These are phyloP conservation scores for Pythium plurisporium DNA, from an alignment of 352 stramenopile genomes.

Conservation along the genomic window DNA sequence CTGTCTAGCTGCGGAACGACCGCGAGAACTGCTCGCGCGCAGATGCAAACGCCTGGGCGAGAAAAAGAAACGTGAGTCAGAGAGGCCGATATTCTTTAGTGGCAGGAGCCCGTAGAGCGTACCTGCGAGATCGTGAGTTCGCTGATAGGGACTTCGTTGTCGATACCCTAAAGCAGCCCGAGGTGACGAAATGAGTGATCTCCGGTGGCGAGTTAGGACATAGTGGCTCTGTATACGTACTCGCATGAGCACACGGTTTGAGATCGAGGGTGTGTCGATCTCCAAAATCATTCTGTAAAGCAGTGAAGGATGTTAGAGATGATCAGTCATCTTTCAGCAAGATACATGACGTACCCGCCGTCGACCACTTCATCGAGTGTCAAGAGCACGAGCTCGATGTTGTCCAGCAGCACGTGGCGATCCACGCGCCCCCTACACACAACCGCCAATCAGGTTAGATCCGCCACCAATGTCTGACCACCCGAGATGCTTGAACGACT, in stretches of 20 bases:
- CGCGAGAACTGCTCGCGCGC: slow-evolving; percentile 85
- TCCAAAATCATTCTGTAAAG: slow-evolving; percentile 79
- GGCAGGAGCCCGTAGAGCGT: not conserved
- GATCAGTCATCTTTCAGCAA: no score
- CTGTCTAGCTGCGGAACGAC: slow-evolving; percentile 77
- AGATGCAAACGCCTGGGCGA: slow-evolving; percentile 76
- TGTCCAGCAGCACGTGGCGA: slow-evolving; percentile 86
- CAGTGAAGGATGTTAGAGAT: no score
- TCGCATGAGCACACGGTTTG: slow-evolving; percentile 89
- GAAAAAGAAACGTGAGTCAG: not conserved
- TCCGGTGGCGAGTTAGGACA: no score
- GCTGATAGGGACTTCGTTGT: slow-evolving; percentile 83
- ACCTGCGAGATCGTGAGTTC: slow-evolving; percentile 87
- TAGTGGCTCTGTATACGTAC: no score
- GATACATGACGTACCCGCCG: slow-evolving; percentile 49
- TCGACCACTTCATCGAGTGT: slow-evolving; percentile 90
- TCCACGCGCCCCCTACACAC: slow-evolving; percentile 73
- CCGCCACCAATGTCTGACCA: no score
- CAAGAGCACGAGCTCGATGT: slow-evolving; percentile 88
- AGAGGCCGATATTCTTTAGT: no score
- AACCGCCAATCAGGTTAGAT: no score
- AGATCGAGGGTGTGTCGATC: slow-evolving; percentile 83
- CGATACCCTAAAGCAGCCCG: slow-evolving; percentile 60
- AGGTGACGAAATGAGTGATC: slow-evolving; percentile 1
- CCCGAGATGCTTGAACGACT: no score